Conservation (phyloP, 2,329 filamentous ascomycete species). For the Periglandula ipomoeae region DNA sequence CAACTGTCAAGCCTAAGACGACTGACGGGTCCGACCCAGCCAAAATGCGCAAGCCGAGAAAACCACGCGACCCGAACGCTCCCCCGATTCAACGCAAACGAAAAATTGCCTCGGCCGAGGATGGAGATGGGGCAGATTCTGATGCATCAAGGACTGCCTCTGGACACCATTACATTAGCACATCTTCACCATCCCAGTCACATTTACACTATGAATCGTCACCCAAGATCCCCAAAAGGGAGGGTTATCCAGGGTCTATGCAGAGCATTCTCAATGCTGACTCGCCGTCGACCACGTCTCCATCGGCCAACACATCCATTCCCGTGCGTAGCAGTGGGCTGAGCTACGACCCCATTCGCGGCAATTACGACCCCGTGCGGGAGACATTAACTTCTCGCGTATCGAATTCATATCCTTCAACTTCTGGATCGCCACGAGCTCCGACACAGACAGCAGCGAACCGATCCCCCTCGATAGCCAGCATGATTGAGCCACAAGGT, state of each 20-base stretch:
- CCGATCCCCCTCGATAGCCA: conserved; percentile 78
- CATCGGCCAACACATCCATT: conserved; percentile 29
- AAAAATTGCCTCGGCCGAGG: conserved; percentile 34
- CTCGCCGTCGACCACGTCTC: conserved; percentile 31
- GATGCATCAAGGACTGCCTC: conserved; percentile 16
- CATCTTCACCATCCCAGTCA: conserved; percentile 14
- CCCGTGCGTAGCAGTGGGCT: conserved; percentile 61
- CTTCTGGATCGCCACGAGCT: conserved; percentile 41
- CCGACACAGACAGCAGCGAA: conserved; percentile 22
- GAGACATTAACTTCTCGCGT: conserved; percentile 50
- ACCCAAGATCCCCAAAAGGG: conserved; percentile 41
- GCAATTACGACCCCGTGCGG: conserved; percentile 57
- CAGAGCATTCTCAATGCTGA: conserved; percentile 48
- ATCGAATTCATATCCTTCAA: conserved; percentile 35
- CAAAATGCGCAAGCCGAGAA: conserved; percentile 45
- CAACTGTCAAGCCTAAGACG: conserved; percentile 35
- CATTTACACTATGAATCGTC: conserved; percentile 18
- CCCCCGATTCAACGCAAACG: conserved; percentile 45
- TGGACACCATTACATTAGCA: conserved; percentile 13
- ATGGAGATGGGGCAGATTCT: conserved; percentile 25
- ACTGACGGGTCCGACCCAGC: conserved; percentile 29
- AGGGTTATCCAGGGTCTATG: conserved; percentile 43
- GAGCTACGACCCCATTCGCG: conserved; percentile 83
- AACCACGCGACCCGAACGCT: conserved; percentile 51
- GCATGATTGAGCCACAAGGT: conserved; percentile 60